Evolutionary conservation across 2,329 filamentous ascomycete species (phyloP), one percentile per base, ranked within the genome.

Genomic region (Lasiodiplodia theobromae): DNA sequence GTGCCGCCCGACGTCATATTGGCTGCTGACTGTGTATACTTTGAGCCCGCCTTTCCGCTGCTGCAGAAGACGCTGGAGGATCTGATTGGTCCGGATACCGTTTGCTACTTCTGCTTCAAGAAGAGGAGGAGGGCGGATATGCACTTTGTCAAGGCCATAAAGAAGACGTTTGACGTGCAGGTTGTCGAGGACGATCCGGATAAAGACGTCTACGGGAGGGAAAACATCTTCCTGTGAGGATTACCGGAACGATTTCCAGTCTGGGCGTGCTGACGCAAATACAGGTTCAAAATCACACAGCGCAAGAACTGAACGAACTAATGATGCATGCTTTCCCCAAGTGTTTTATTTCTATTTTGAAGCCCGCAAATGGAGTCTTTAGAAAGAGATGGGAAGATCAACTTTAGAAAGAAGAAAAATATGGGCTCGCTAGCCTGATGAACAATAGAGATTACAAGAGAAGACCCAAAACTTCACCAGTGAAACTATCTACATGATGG

Each of bases 1-100:
- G 83, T 85, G 73, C 87, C 87, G 71, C 93, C 94, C 21, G 89
- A 94, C 74, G 85, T 97, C 67, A 89, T 99, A 68, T 86, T 98
- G n/a, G 96, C 96, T 3, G 95, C 94, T 51, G 96, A 98, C 79
- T 98, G 95, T 81, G 94, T 97, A 60, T 99, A 98, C 83, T 97
- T 97, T 79, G 96, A 98, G 80, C 94, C 95, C 2, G 93, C 96
- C 1, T 98, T 98, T 76, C 94, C 95, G 37, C 84, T 97, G 40
- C 86, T 99, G 57, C 86, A 96, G 76, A 83, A 89, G 71, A 98
- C 95, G 6, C 82, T 98, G 72, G 84, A 87, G 69, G 89, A 92
- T 71, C 84, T 97, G 58, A 84, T 97, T 71, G 86, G 87, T 18
- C 86, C 85, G 3, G 77, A 84, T 11, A 88, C 88, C 0, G 79